Base-by-base conservation (phyloP, 805 yeast species). In the Sporopachydermia quercuum region DNA sequence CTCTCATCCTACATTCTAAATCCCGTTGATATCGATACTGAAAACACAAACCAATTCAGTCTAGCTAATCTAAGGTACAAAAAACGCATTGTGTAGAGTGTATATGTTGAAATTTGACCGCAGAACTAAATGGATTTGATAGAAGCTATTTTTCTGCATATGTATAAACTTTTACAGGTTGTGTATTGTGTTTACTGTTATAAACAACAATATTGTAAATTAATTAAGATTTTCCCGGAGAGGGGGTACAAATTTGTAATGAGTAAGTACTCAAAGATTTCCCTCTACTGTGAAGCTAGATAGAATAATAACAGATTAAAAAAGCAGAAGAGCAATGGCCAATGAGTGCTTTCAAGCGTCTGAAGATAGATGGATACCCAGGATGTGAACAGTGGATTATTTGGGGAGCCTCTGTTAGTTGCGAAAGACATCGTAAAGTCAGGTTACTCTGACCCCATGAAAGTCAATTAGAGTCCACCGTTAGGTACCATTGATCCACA, bases 281-380 rank as follows among this genome's bases (percentile, higher is more conserved):
- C 30, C 30, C 30, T 23, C 30, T 23, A 23, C 30, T 23, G 30
- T 23, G 30, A n/a, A 23, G 30, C 30, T 23, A 23, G 30, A n/a
- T 23, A 23, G 30, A 23, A 23, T n/a, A 23, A 8, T 23, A 23
- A 23, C n/a, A 8, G 30, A 23, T 23, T 23, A 23, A 23, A 23
- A 23, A 23, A 23, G 30, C 30, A 23, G 30, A 23, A 23, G n/a
- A 23, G 8, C n/a, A 23, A 23, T 23, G 30, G 30, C 30, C 30
- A 23, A 23, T n/a, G 30, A 23, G n/a, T n/a, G 13, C 30, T 23
- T 23, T 23, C 30, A 23, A 23, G 30, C n/a, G 30, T 23, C 30
- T 23, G 30, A 23, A 23, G 30, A 23, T 23, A n/a, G 30, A 23
- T 23, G 30, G 30, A 23, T 23, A 23, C 30, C 8, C 30, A 23